These are phyloP conservation scores for Eremochloa ophiuroides DNA, from an alignment of 176 grass and related monocot genomes.

Conservation along the genomic window DNA sequence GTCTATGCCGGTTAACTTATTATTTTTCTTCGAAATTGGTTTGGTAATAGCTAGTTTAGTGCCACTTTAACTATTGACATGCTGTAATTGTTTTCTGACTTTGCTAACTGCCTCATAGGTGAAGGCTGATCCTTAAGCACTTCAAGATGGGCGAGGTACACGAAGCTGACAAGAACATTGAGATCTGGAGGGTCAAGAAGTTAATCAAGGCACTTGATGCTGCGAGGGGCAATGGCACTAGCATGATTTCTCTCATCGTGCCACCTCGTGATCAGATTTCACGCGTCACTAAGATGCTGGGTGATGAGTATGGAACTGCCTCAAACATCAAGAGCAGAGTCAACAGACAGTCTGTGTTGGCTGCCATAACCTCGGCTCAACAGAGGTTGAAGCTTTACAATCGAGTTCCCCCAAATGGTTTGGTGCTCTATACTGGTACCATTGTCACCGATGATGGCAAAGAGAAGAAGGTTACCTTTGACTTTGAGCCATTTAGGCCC, in stretches of 20 bases:
- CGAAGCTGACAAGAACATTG: slow-evolving; percentile 55
- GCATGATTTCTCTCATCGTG: slow-evolving; percentile 75
- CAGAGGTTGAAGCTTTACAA: slow-evolving; percentile 63
- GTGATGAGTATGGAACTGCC: slow-evolving; percentile 69
- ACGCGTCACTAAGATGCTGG: slow-evolving; percentile 60
- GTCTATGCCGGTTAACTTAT: not conserved
- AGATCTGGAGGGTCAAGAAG: slow-evolving; percentile 63
- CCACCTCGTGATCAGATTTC: slow-evolving; percentile 62
- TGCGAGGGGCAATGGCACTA: slow-evolving; percentile 57
- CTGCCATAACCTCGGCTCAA: slow-evolving; percentile 65
- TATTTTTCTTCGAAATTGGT: not conserved
- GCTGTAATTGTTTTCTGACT: not conserved
- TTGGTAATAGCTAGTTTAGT: not conserved
- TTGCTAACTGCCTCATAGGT: not conserved
- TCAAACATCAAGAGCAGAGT: slow-evolving; percentile 79
- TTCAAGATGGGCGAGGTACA: slow-evolving; percentile 31
- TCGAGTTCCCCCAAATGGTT: slow-evolving; percentile 56
- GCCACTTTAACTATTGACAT: not conserved
- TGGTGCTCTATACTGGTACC: slow-evolving; percentile 72
- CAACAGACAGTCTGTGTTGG: slow-evolving; percentile 60
- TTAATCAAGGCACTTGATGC: slow-evolving; percentile 57
- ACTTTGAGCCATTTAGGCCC: slow-evolving; percentile 66
- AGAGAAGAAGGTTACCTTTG: slow-evolving; percentile 72
- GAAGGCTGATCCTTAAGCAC: not conserved
- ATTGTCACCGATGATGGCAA: slow-evolving; percentile 63